phyloP scores from a whole-genome alignment of 306 rosid genomes.

The Rosa rugosa region DNA sequence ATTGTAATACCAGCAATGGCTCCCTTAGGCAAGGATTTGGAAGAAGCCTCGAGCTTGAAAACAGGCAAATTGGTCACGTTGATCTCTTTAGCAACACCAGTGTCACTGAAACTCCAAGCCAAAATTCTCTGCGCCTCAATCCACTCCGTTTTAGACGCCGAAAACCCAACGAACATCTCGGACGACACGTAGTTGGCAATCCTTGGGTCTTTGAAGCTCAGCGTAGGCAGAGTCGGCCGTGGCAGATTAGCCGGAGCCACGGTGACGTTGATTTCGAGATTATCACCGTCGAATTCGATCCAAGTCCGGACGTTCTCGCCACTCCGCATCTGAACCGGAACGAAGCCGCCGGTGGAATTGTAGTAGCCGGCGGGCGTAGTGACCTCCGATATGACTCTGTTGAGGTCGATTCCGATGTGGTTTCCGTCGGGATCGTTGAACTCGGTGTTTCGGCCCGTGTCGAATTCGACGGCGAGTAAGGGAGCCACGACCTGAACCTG shows the following conservation, averaged over 20 bases:
- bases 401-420: slow-evolving; percentile 81
- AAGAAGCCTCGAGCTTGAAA: slow-evolving; percentile 32
- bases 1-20: slow-evolving; percentile 55
- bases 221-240: slow-evolving; percentile 58
- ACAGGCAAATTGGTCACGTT: slow-evolving; percentile 61
- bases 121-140: slow-evolving; percentile 70
- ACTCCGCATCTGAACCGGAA: slow-evolving; percentile 56
- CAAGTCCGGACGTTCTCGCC: slow-evolving; percentile 72
- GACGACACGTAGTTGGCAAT: slow-evolving; percentile 62
- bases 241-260: slow-evolving; percentile 58
- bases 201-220: slow-evolving; percentile 34
- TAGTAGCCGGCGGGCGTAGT: slow-evolving; percentile 52
- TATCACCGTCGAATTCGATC: slow-evolving; percentile 72
- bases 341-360: slow-evolving; percentile 48
- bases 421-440: slow-evolving; percentile 69
- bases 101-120: slow-evolving; percentile 90
- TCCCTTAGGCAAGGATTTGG: slow-evolving; percentile 45
- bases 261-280: slow-evolving; percentile 54
- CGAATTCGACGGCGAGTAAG: slow-evolving; percentile 79
- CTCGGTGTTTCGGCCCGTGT: slow-evolving; percentile 76
- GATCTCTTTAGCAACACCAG: slow-evolving; percentile 55
- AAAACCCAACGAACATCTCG: slow-evolving; percentile 85
- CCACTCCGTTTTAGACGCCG: slow-evolving; percentile 78
- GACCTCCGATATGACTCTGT: slow-evolving; percentile 27
- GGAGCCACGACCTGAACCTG: slow-evolving; percentile 50